A percentile compares a stretch with the other conserved stretches of the same genome.
These are phyloP conservation scores for Tylopilus orsonianus DNA, from an alignment of 1,284 basidiomycete genomes.

Conservation along the genomic window DNA sequence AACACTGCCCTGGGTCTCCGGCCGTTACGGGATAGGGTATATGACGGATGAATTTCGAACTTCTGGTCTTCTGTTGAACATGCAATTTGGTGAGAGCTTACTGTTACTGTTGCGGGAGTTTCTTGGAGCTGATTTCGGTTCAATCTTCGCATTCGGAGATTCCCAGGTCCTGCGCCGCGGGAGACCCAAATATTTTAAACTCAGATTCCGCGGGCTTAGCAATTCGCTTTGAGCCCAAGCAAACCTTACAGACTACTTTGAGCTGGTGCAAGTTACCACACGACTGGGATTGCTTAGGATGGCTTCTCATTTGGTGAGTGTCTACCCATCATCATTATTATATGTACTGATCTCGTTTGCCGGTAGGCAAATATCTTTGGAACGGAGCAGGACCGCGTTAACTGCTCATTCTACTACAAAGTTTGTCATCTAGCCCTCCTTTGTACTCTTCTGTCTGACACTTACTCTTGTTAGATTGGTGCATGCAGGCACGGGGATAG, in stretches of 20 bases:
- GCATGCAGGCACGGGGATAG: slow-evolving; percentile 96
- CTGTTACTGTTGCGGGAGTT: too few species aligned
- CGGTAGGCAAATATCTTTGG: slow-evolving; percentile 80
- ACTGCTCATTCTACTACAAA: slow-evolving; percentile 96
- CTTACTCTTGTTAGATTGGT: slow-evolving; percentile 65
- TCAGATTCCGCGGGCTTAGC: slow-evolving; percentile 22
- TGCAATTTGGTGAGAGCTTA: too few species aligned
- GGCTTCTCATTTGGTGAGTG: slow-evolving; percentile 62
- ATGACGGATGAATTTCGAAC: too few species aligned
- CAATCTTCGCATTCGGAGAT: not conserved
- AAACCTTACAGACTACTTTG: not conserved
- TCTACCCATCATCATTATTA: not conserved
- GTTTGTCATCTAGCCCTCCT: slow-evolving; percentile 40
- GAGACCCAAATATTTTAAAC: slow-evolving; percentile 7
- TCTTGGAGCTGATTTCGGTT: too few species aligned
- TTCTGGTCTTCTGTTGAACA: too few species aligned
- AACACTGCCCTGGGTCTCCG: too few species aligned
- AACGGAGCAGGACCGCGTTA: slow-evolving; percentile 90
- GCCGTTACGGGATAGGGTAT: too few species aligned
- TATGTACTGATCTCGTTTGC: not conserved
- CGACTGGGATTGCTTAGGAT: slow-evolving; percentile 33
- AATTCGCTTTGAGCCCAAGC: slow-evolving; percentile 10
- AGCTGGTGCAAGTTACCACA: not conserved
- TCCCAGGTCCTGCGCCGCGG: not conserved
- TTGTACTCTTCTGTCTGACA: slow-evolving; percentile 9